Evolutionary conservation across 257 asterid genomes (phyloP).

Genomic region (Voacanga thouarsii): DNA sequence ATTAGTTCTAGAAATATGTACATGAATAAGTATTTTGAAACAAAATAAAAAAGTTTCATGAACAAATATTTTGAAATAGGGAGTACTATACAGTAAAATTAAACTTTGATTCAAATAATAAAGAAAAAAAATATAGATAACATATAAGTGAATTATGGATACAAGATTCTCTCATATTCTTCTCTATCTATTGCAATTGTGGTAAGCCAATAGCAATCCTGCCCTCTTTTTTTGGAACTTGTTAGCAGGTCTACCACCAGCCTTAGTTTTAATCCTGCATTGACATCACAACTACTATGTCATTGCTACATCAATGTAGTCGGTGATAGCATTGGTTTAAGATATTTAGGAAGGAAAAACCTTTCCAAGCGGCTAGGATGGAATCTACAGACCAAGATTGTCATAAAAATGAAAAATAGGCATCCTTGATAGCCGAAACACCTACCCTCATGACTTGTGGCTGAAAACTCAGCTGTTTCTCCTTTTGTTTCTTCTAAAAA

Average conservation of each 20-base stretch:
- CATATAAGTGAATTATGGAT: too few species aligned
- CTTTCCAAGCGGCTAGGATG: not conserved
- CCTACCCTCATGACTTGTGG: constrained; percentile 24
- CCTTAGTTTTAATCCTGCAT: not conserved
- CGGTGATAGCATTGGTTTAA: not conserved
- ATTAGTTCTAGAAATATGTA: too few species aligned
- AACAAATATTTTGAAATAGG: too few species aligned
- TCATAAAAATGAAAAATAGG: not conserved
- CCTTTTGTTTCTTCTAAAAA: constrained; percentile 18
- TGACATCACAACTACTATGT: not conserved
- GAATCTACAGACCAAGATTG: too few species aligned
- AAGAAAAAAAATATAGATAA: too few species aligned
- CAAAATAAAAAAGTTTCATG: too few species aligned
- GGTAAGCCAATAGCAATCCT: not conserved
- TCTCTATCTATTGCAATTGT: not conserved
- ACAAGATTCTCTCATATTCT: not conserved
- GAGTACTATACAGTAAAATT: too few species aligned
- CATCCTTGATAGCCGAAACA: constrained; percentile 2
- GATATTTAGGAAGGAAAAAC: not conserved
- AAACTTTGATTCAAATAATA: too few species aligned
- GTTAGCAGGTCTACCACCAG: not conserved
- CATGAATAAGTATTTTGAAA: too few species aligned
- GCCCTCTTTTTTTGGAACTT: not conserved
- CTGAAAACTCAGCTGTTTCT: constrained; percentile 21
- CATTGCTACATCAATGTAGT: not conserved